Evolutionary conservation across 305 asterid genomes (phyloP), one percentile per base, ranked within the genome.

Genomic region (Stenogyne calaminthoides): DNA sequence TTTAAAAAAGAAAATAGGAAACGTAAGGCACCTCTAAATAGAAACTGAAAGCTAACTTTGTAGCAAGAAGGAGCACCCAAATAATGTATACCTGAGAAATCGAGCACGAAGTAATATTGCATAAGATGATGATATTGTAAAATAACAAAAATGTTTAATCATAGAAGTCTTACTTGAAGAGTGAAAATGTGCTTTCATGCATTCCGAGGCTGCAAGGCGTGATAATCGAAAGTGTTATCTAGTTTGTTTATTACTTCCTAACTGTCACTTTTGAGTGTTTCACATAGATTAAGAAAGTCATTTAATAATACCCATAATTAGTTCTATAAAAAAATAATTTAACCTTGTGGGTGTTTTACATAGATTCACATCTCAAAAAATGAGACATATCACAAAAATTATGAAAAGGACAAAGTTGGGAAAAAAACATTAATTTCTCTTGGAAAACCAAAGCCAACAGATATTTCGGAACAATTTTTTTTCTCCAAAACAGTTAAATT

Each of bases 101-200:
- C 25, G 56, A 67, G 71, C 47, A 57, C 25, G 69, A 52, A 52
- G 32, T 69, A 54, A 51, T 65, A 67, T 57, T 62, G 46, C 42
- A 65, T 49, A 73, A 71, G 61, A 63, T 44, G 51, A 70, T 47
- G 56, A 70, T 47, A 59, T 52, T 57, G 60, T 40, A 73, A 20
- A 67, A 49, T 1, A 71, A 70, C 70, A 72, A 65, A 69, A 39
- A 56, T 65, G 57, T 44, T 42, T 16, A 44, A 29, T 39, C 65
- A 64, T 63, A 67, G 57, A 25, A 14, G 62, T 65, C 95, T 73
- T 89, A 95, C 99, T 95, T 95, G 92, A 92, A 95, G 77, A 95
- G 96, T 70, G 97, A 91, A 85, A 92, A 92, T 71, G 97, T 70
- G 84, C 97, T 95, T 83, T 95, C 99, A 72, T 95, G 99, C 99